Percentiles rank a stretch among this genome's conserved stretches.
Conservation (phyloP, 805 yeast species). For the Yarrowia hollandica region DNA sequence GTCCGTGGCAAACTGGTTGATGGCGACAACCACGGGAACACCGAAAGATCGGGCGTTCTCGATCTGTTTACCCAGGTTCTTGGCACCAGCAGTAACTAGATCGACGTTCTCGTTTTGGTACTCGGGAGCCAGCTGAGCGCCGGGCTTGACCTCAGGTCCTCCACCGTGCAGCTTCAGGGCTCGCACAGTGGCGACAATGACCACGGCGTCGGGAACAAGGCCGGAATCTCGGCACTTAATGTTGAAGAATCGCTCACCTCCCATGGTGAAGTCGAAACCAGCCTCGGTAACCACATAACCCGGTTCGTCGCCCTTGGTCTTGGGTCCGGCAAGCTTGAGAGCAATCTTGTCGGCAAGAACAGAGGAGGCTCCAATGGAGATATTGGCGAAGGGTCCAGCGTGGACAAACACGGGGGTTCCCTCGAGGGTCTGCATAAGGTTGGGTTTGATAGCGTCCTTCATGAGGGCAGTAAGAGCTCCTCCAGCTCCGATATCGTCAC, state of each 20-base stretch:
- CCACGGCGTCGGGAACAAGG: conserved; percentile 82
- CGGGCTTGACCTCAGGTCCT: conserved; percentile 95
- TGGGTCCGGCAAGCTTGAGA: conserved; percentile 78
- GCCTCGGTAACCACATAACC: conserved; percentile 98
- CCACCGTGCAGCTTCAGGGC: conserved; percentile 98
- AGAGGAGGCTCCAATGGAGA: conserved; percentile 94
- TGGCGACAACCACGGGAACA: conserved; percentile 91
- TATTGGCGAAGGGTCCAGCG: conserved; percentile 98
- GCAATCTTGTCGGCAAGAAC: conserved; percentile 93
- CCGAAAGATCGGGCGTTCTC: conserved; percentile 80
- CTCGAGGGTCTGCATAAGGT: conserved; percentile 93
- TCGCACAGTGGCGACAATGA: conserved; percentile 91
- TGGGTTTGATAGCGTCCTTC: conserved; percentile 96
- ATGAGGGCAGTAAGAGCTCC: conserved; percentile 93
- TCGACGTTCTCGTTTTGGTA: conserved; percentile 81
- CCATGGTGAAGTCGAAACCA: conserved; percentile 98
- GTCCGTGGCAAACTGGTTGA: conserved; percentile 83
- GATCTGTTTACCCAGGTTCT: conserved; percentile 88
- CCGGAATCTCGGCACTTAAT: conserved; percentile 95
- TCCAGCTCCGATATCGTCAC: conserved; percentile 92
- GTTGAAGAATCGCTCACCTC: conserved; percentile 95
- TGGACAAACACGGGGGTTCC: conserved; percentile 98
- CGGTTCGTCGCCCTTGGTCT: conserved; percentile 44
- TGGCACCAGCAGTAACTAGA: conserved; percentile 73
- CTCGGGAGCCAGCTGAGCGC: conserved; percentile 78